Percentiles rank a stretch among this genome's conserved stretches.
phyloP scores from a whole-genome alignment of 345 rosid species.

The Cardamine occulta region DNA sequence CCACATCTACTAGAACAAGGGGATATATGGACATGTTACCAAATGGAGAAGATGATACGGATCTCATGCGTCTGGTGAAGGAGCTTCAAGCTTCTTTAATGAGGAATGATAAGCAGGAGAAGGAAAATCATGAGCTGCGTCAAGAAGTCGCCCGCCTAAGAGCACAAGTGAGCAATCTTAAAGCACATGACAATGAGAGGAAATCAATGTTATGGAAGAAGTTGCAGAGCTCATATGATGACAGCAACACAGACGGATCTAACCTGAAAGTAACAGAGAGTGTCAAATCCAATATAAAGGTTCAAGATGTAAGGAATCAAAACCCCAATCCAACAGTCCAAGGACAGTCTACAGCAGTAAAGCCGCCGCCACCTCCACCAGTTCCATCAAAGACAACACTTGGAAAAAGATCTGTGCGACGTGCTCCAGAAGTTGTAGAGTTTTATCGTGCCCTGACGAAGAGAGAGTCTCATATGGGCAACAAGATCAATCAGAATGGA shows the following conservation, averaged over 20 bases:
- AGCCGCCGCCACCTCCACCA: slow-evolving; percentile 80
- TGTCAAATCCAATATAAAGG: slow-evolving; percentile 47
- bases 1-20: slow-evolving; percentile 13
- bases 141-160: slow-evolving; percentile 74
- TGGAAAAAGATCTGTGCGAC: slow-evolving; percentile 64
- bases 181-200: slow-evolving; percentile 86
- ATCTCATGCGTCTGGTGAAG: slow-evolving; percentile 60
- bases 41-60: slow-evolving; percentile 55
- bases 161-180: slow-evolving; percentile 68
- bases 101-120: slow-evolving; percentile 65
- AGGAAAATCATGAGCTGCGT: slow-evolving; percentile 70
- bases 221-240: slow-evolving; percentile 65
- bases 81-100: slow-evolving; percentile 63
- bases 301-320: slow-evolving; percentile 44
- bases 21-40: slow-evolving; percentile 44
- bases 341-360: slow-evolving; percentile 31
- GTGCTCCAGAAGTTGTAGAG: slow-evolving; percentile 83
- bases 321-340: slow-evolving; percentile 44
- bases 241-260: slow-evolving; percentile 40
- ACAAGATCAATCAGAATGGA: slow-evolving; percentile 49
- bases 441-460: slow-evolving; percentile 79
- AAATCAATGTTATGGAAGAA: slow-evolving; percentile 90
- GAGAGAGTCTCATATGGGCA: slow-evolving; percentile 61
- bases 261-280: slow-evolving; percentile 53
- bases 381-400: slow-evolving; percentile 57